Conservation (phyloP, 495 filamentous ascomycete genomes). For the Penicillium atrosanguineum region DNA sequence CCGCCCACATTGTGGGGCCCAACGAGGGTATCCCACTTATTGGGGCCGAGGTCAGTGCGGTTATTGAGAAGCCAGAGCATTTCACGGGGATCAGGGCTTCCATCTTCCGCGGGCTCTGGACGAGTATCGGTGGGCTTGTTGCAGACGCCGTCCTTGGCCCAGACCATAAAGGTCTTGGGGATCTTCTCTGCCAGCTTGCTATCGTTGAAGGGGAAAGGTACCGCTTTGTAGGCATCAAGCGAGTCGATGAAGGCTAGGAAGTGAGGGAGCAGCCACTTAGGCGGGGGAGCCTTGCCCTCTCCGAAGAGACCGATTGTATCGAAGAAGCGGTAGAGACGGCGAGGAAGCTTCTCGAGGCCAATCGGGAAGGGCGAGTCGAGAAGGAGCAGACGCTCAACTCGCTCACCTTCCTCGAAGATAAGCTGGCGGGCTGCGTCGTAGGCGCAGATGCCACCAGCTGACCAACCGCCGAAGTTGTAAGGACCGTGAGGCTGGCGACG, state of each 20-base stretch:
- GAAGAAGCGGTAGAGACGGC: conserved; percentile 75
- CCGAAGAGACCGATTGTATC: conserved; percentile 78
- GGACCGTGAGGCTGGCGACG: conserved; percentile 73
- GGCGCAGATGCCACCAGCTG: conserved; percentile 83
- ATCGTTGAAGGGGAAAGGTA: conserved; percentile 36
- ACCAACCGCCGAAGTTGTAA: conserved; percentile 72
- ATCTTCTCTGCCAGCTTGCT: conserved; percentile 41
- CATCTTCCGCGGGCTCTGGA: conserved; percentile 65
- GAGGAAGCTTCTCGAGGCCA: conserved; percentile 73
- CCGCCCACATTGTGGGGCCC: conserved; percentile 64
- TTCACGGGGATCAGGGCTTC: conserved; percentile 50
- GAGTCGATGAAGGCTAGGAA: conserved; percentile 75
- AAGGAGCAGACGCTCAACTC: conserved; percentile 71
- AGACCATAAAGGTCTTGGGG: conserved; percentile 68
- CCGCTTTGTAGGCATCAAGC: conserved; percentile 67
- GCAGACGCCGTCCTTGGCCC: conserved; percentile 81
- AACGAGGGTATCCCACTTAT: conserved; percentile 76
- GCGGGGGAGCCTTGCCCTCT: conserved; percentile 62
- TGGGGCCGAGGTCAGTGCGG: conserved; percentile 71
- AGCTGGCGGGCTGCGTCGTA: conserved; percentile 79
- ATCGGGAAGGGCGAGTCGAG: conserved; percentile 82
- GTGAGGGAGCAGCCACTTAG: conserved; percentile 79
- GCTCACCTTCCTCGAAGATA: conserved; percentile 61
- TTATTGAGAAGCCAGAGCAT: conserved; percentile 79
- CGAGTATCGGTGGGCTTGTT: conserved; percentile 64